A percentile compares a stretch with the other conserved stretches of the same genome.
These are phyloP conservation scores for Colletotrichum nymphaeae DNA, from an alignment of 2,329 filamentous ascomycete genomes.

Conservation along the genomic window DNA sequence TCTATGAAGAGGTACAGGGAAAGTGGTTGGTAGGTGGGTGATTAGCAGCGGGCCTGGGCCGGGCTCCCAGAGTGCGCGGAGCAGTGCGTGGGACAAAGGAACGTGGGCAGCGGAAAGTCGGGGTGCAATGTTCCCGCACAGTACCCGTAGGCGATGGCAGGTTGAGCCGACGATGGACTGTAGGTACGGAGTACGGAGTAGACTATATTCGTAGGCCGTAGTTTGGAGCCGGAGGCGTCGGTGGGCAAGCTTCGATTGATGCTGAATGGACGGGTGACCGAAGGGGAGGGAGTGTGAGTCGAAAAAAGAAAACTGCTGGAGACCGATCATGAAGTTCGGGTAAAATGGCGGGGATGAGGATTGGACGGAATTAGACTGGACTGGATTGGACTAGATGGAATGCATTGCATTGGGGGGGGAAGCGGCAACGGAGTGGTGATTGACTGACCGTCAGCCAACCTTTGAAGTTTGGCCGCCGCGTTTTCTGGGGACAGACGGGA, in stretches of 20 bases:
- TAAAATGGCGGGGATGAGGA: slow-evolving; percentile 18
- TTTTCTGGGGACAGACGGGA: background rate
- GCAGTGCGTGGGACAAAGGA: background rate
- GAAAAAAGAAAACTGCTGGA: slow-evolving; percentile 17
- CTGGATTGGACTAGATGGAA: background rate
- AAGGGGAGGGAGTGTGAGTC: background rate
- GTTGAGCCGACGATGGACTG: background rate
- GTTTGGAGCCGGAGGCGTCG: background rate
- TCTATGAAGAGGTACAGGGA: background rate
- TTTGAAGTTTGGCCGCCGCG: no score
- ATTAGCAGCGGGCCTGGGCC: slow-evolving; percentile 19
- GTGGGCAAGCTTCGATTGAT: background rate
- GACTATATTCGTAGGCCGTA: background rate
- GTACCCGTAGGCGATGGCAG: background rate
- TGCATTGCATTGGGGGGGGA: background rate
- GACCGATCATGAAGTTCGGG: slow-evolving; percentile 22
- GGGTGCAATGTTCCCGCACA: background rate
- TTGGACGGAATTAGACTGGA: background rate
- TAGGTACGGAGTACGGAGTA: background rate
- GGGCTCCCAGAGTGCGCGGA: background rate
- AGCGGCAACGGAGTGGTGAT: background rate
- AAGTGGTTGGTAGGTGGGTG: background rate
- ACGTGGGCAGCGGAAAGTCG: background rate
- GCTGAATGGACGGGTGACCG: background rate
- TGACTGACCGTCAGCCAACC: no score